Conservation (phyloP, 176 grass and related monocot genomes). For the Otatea glauca region DNA sequence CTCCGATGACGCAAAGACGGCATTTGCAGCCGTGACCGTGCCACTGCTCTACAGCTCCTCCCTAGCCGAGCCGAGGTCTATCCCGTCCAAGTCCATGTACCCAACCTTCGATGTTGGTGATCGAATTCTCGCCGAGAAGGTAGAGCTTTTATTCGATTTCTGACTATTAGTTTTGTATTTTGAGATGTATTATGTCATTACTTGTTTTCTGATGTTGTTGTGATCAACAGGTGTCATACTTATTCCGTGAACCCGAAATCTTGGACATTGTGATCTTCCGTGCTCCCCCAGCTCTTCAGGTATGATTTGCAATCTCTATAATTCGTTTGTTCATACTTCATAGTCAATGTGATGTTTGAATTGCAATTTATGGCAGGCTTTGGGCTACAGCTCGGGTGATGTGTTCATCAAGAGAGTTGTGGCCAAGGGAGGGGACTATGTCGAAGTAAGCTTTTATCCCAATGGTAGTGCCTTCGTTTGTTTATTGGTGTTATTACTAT, state of each 20-base stretch:
- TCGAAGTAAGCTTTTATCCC: conserved; percentile 77
- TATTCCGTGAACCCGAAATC: conserved; percentile 89
- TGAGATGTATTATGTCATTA: background rate
- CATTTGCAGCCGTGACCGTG: conserved; percentile 86
- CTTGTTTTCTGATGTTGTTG: conserved; percentile 11
- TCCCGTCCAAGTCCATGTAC: conserved; percentile 95
- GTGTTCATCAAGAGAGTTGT: conserved; percentile 99
- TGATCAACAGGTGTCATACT: conserved; percentile 79
- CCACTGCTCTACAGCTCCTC: conserved; percentile 78
- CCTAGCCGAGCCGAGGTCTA: conserved; percentile 86
- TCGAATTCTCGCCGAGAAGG: conserved; percentile 97
- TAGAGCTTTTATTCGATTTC: conserved; percentile 19
- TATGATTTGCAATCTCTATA: conserved; percentile 31
- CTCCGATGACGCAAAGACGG: conserved; percentile 94
- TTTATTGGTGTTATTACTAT: conserved; percentile 12
- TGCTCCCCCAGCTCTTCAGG: conserved; percentile 72
- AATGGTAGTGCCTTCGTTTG: conserved; percentile 43
- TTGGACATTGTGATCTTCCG: conserved; percentile 94
- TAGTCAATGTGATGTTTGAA: conserved; percentile 31
- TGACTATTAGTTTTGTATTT: background rate
- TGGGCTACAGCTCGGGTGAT: conserved; percentile 73
- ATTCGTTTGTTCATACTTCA: conserved; percentile 10
- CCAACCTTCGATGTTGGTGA: conserved; percentile 97
- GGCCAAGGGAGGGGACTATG: conserved; percentile 82
- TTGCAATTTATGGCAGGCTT: conserved; percentile 50